phyloP scores from a whole-genome alignment of 2,329 filamentous ascomycete species.

The Microdochium bolleyi region DNA sequence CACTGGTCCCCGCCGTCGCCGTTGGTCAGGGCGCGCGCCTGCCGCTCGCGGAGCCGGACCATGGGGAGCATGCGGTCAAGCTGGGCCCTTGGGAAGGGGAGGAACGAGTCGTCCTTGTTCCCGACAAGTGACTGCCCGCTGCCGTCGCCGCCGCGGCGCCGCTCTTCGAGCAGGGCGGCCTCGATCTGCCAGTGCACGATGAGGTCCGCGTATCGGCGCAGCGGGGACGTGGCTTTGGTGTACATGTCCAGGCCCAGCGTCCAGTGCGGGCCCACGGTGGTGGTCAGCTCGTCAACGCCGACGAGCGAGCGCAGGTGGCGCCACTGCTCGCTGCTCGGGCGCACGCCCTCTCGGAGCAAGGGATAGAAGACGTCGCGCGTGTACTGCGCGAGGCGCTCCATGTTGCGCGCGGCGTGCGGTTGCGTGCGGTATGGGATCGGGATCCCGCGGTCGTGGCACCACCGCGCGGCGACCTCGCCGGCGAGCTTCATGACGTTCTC shows the following conservation, averaged over 20 bases:
- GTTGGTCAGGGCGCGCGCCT: constrained; percentile 34
- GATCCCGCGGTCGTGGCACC: constrained; percentile 49
- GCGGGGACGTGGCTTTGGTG: constrained; percentile 55
- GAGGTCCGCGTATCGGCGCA: constrained; percentile 57
- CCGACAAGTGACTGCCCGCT: constrained; percentile 25
- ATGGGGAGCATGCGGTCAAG: constrained; percentile 39
- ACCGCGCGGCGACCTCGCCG: constrained; percentile 52
- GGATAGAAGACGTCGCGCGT: constrained; percentile 29
- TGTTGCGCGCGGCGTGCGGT: constrained; percentile 28
- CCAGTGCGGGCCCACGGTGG: constrained; percentile 45
- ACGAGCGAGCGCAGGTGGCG: constrained; percentile 26
- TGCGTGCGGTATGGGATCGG: constrained; percentile 52
- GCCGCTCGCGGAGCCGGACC: constrained; percentile 44
- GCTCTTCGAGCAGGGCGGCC: constrained; percentile 42
- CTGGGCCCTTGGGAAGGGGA: constrained; percentile 34
- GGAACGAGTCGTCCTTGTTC: constrained; percentile 21
- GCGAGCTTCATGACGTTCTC: constrained; percentile 51
- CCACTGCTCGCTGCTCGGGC: constrained; percentile 20
- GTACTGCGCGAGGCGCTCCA: constrained; percentile 26
- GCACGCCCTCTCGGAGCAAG: constrained; percentile 23
- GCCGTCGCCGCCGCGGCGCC: constrained; percentile 20
- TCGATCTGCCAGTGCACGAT: constrained; percentile 61
- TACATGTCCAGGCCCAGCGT: constrained; percentile 53
- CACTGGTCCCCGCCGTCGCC: constrained; percentile 39
- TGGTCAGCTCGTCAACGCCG: constrained; percentile 44